A percentile compares a stretch with the other conserved stretches of the same genome.
These are phyloP conservation scores for Rostrohypoxylon terebratum DNA, from an alignment of 495 filamentous ascomycete genomes.

Conservation along the genomic window DNA sequence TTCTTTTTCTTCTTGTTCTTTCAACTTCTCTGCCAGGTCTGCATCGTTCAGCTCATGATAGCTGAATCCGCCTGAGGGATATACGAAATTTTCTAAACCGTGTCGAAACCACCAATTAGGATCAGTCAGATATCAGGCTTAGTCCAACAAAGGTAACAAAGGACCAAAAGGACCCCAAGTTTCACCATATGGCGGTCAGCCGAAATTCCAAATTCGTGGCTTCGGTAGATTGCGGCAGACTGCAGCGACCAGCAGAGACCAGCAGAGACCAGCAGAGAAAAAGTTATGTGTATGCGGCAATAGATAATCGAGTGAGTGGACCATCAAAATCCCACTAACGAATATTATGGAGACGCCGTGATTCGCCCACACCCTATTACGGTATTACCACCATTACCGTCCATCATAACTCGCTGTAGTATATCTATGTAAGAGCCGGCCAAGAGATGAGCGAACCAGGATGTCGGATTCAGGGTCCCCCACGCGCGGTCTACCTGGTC, in stretches of 20 bases:
- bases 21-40: conserved; percentile 1
- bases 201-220: conserved; percentile 16
- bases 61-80: conserved; percentile 18
- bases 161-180: conserved; percentile 4
- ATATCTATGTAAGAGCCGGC: conserved; percentile 21
- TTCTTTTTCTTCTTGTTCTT: conserved; percentile 7
- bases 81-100: neutral
- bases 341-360: conserved; percentile 31
- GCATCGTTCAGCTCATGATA: conserved; percentile 9
- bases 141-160: conserved; percentile 1
- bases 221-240: conserved; percentile 14
- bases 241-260: too few relatives aligned
- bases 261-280: neutral
- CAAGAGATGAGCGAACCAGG: conserved; percentile 42
- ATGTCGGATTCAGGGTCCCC: conserved; percentile 43
- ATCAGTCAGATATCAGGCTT: conserved; percentile 5
- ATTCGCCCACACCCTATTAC: conserved; percentile 26
- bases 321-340: neutral
- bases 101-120: neutral
- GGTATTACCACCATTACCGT: neutral
- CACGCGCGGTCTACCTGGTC: conserved; percentile 20
- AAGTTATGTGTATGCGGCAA: conserved; percentile 2
- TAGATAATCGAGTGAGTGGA: conserved; percentile 17
- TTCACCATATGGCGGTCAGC: conserved; percentile 15
- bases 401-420: conserved; percentile 5